phyloP scores from a whole-genome alignment of 169 alveolate species.

The Plasmodium malariae region DNA sequence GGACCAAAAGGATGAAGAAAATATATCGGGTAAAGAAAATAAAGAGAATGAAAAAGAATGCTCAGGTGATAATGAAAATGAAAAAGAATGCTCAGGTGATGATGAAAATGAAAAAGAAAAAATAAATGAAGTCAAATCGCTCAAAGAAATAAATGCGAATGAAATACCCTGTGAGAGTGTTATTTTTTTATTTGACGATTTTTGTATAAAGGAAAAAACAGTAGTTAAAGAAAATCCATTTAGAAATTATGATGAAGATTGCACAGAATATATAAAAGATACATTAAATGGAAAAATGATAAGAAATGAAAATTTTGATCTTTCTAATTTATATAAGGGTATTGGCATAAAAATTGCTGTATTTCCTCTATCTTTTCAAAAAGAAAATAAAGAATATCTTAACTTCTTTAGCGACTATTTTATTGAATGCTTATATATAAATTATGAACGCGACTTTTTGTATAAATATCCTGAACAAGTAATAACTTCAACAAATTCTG shows the following conservation, averaged over 20 bases:
- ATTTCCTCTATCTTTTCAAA: conserved; percentile 42
- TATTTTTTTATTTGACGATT: conserved; percentile 49
- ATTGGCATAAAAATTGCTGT: conserved; percentile 65
- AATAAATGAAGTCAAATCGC: no score
- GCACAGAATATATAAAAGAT: conserved; percentile 47
- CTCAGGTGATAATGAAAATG: not conserved
- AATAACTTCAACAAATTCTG: not conserved
- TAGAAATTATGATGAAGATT: conserved; percentile 41
- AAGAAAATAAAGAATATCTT: conserved; percentile 33
- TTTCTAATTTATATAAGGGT: conserved; percentile 63
- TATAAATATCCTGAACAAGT: not conserved
- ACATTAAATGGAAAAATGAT: conserved; percentile 16
- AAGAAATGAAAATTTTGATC: conserved; percentile 51
- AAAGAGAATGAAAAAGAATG: not conserved
- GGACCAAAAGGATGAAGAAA: not conserved
- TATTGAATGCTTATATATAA: conserved; percentile 64
- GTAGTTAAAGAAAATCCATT: conserved; percentile 43
- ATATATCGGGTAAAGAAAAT: not conserved
- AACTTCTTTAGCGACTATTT: conserved; percentile 53
- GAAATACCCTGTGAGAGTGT: conserved; percentile 48
- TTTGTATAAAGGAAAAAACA: conserved; percentile 20
- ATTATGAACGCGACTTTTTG: conserved; percentile 1
- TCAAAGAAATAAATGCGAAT: conserved; percentile 27
- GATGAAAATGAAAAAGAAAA: not conserved
- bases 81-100: not conserved